A percentile compares a stretch with the other conserved stretches of the same genome.
These are phyloP conservation scores for Podaxis rugospora DNA, from an alignment of 768 basidiomycete species.

Conservation along the genomic window DNA sequence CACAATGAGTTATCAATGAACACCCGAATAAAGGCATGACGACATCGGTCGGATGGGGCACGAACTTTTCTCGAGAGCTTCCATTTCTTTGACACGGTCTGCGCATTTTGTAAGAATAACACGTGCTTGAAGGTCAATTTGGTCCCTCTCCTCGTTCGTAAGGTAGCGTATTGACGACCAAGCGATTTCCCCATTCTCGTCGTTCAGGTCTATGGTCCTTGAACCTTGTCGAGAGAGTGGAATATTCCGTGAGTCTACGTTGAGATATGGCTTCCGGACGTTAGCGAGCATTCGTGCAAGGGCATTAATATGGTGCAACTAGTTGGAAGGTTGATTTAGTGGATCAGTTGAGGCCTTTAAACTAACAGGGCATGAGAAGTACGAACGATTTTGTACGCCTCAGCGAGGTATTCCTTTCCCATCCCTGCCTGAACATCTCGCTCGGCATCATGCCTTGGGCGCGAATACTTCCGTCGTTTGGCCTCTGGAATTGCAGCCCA, in stretches of 20 bases:
- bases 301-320: conserved; percentile 74
- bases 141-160: conserved; percentile 89
- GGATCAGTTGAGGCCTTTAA: background rate
- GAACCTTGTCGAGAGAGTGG: conserved; percentile 47
- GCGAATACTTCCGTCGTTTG: conserved; percentile 45
- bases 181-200: conserved; percentile 29
- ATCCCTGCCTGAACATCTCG: conserved; percentile 37
- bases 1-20: conserved; percentile 14
- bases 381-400: conserved; percentile 69
- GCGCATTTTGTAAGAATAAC: conserved; percentile 83
- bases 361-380: background rate
- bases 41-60: conserved; percentile 10
- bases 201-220: conserved; percentile 52
- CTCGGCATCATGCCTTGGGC: conserved; percentile 21
- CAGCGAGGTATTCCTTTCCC: conserved; percentile 65
- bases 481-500: conserved; percentile 34
- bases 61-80: conserved; percentile 85
- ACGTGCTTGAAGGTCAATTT: conserved; percentile 90
- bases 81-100: conserved; percentile 84
- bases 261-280: conserved; percentile 86
- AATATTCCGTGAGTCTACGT: conserved; percentile 57
- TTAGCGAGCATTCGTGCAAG: conserved; percentile 67
- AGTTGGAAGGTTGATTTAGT: background rate
- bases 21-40: conserved; percentile 2
- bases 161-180: conserved; percentile 70